phyloP scores from a whole-genome alignment of 2,329 filamentous ascomycete species.

The Truncatella angustata region DNA sequence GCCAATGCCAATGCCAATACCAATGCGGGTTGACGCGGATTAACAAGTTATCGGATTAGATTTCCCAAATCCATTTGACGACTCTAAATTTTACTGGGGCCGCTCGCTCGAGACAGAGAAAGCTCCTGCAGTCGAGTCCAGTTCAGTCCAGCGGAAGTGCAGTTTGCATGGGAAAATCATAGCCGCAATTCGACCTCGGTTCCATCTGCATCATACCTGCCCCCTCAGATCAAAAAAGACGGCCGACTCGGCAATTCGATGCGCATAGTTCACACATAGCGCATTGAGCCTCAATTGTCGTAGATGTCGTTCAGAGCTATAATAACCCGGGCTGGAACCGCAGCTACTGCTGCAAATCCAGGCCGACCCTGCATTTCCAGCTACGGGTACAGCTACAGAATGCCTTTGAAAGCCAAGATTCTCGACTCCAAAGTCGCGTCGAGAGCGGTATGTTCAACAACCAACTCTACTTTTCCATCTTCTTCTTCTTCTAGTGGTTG shows the following conservation, averaged over 20 bases:
- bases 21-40: conserved; percentile 3
- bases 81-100: conserved; percentile 13
- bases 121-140: not conserved
- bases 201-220: not conserved
- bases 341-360: conserved; percentile 42
- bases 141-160: no score
- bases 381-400: conserved; percentile 53
- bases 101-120: conserved; percentile 13
- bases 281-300: conserved; percentile 35
- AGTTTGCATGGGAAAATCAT: conserved; percentile 11
- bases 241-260: conserved; percentile 27
- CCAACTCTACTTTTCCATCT: no score
- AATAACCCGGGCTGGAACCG: conserved; percentile 51
- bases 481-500: no score
- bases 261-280: conserved; percentile 26
- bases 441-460: conserved; percentile 30
- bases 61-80: no score
- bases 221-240: no score
- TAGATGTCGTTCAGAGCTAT: conserved; percentile 59
- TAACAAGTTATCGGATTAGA: no score
- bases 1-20: no score
- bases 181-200: conserved; percentile 1
- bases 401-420: conserved; percentile 82
- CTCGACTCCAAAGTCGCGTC: conserved; percentile 55
- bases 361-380: conserved; percentile 38